Percentiles rank a stretch among this genome's conserved stretches.
phyloP scores from a whole-genome alignment of 441 rosid genomes.

The Daphne laureola region DNA sequence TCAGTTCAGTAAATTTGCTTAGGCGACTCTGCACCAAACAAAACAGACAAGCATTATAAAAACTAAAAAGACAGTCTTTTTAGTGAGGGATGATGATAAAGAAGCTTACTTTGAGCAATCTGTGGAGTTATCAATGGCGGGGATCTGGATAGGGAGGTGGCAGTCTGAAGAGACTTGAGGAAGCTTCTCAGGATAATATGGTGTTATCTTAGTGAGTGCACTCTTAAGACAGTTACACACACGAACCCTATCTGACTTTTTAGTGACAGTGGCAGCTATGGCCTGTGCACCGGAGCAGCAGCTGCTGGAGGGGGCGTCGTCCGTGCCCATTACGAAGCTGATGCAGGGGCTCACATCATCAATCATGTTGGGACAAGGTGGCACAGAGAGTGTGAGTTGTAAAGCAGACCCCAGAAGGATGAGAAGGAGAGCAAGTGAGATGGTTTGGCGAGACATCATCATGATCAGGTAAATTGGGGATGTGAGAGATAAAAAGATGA shows the following conservation, averaged over 20 bases:
- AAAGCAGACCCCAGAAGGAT: constrained; percentile 15
- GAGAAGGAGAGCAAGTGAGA: constrained; percentile 9
- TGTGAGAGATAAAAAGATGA: not conserved
- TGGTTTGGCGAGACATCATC: constrained; percentile 7
- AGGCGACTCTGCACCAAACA: too few species aligned
- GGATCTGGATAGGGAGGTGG: constrained; percentile 14
- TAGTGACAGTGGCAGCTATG: not conserved
- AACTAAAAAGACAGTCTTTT: too few species aligned
- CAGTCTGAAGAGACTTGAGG: constrained; percentile 23
- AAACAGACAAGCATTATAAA: too few species aligned
- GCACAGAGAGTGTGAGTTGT: not conserved
- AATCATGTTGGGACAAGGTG: constrained; percentile 8
- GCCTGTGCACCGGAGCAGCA: constrained; percentile 25
- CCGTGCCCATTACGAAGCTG: constrained; percentile 5
- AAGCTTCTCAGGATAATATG: constrained; percentile 12
- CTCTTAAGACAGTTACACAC: constrained; percentile 27
- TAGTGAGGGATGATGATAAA: not conserved
- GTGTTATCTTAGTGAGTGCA: not conserved
- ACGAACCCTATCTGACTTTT: constrained; percentile 11
- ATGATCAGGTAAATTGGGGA: not conserved
- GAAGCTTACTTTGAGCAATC: constrained; percentile 30
- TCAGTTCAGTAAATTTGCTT: too few species aligned
- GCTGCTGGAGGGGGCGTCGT: constrained; percentile 1
- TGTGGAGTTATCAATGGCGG: constrained; percentile 15
- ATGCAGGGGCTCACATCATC: constrained; percentile 17